Base-by-base conservation (phyloP, 2,329 filamentous ascomycete species). In the Dendrostoma leiphaemia region DNA sequence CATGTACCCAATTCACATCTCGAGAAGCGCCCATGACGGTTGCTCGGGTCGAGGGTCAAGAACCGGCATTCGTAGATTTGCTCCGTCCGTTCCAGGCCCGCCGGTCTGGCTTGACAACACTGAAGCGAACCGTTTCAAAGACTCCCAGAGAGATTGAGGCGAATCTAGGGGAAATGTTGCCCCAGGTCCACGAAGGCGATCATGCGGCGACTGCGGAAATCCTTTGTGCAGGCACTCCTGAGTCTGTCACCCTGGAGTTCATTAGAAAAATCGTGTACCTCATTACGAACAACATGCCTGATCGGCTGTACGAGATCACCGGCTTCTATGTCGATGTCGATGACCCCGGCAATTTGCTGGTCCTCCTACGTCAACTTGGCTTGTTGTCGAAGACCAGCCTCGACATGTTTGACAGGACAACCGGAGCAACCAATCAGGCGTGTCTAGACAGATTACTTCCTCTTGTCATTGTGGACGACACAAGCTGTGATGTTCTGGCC, bases 261-360 rank as follows among this genome's bases (percentile, higher is more conserved):
- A 13, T 38, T 3, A 40, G 41, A 1, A 9, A 46, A 17, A 1
- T 52, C 1, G 37, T 52, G 2, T 52, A 52, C 6, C 24, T 52
- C 2, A 12, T 12, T 1, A 3, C 24, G 1, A 52, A 47, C 13
- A 12, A 40, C 5, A 29, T 45, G 41, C 2, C 12, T 2, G 1
- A 13, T 4, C 2, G 8, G 17, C 10, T 38, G 12, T 1, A 3
- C 0, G 0, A 2, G 0, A 9, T 46, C 19, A 17, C 15, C 1
- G 41, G 41, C 4, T 7, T 0, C 6, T 1, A 8, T 1, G 3
- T 29, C 13, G 1, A 45, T 5, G 21, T 52, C n/a, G 0, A 0
- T 10, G 6, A 3, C 2, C 1, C 7, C 6, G 3, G 5, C 3
- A 32, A 24, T 1, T 13, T 24, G 9, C 19, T 52, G 12, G 32